Percentiles rank a stretch among this genome's conserved stretches.
Conservation (phyloP, 352 stramenopile species). For the Globisporangium cystogenes region DNA sequence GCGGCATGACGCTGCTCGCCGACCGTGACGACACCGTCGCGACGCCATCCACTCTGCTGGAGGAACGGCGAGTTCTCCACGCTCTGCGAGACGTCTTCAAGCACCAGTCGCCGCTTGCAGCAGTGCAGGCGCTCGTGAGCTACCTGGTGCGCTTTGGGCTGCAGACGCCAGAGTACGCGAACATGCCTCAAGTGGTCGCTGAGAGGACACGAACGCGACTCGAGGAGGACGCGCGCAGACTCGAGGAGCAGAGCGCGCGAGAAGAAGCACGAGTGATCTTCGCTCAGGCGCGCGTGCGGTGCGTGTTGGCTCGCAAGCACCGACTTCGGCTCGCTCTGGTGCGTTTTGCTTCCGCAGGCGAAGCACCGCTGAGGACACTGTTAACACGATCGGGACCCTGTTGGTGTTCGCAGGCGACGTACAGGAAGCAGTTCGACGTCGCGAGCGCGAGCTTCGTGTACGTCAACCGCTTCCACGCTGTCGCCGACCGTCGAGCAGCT, state of each 20-base stretch:
- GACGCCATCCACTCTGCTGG: neutral
- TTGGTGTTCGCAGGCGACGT: conserved; percentile 20
- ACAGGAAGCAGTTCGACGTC: conserved; percentile 41
- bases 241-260: neutral
- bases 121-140: conserved; percentile 25
- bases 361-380: neutral
- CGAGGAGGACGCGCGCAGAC: neutral
- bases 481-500: neutral
- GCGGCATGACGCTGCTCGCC: conserved; percentile 11
- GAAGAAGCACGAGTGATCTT: conserved; percentile 22
- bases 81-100: neutral
- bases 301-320: conserved; percentile 22
- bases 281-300: conserved; percentile 29
- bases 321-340: conserved; percentile 32
- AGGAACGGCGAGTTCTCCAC: neutral
- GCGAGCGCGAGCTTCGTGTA: conserved; percentile 28
- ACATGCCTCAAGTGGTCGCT: conserved; percentile 34
- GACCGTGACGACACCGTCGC: neutral
- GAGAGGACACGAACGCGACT: conserved; percentile 5
- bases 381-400: neutral
- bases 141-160: conserved; percentile 33
- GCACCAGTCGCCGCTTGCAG: neutral
- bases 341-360: conserved; percentile 1
- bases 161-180: conserved; percentile 21
- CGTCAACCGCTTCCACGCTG: conserved; percentile 4